Evolutionary conservation across 2,329 filamentous ascomycete genomes (phyloP), one percentile per base, ranked within the genome.

Genomic region (Hymenoscyphus albidus): DNA sequence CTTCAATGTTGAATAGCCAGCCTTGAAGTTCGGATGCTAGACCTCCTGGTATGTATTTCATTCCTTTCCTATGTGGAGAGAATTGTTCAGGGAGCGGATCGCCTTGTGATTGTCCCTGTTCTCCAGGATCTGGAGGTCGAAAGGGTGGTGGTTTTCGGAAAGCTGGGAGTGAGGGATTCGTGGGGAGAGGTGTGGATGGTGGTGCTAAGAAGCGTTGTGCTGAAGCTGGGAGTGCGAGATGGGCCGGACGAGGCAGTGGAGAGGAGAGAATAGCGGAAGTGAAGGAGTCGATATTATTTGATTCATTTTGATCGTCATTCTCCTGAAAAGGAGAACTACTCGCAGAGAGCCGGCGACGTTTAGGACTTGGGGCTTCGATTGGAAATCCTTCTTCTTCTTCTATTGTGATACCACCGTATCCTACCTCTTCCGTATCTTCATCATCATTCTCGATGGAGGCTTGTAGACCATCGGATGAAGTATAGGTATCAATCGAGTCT

Each of bases 51-150:
- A 83, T 57, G 67, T 81, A 85, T 68, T 80, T 81, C 66, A 81
- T 77, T 0, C 78, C 79, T 65, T 79, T 79, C 32, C 81, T 77
- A 58, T 81, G 80, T 1, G 83, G 83, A 0, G 82, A 84, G 72
- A 85, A 85, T 48, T 80, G 77, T 51, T 83, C 80, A 0, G 83
- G 82, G 0, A 82, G 74, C 0, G 81, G 80, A 58, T 76, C 73
- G 9, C 16, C 9, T 27, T 65, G 61, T 13, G 63, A 54, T 40
- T 68, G 66, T 9, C 59, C 27, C 35, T 59, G 58, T n/a, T 68
- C 65, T 0, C 65, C 55, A 10, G 64, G 67, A 58, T 74, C 73
- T 22, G 70, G 70, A 5, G 73, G 73, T 27, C 71, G 70, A 58
- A 76, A 76, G 14, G 70, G 69, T 57, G 74, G 74, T 9, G 73